Percentiles rank a stretch among this genome's conserved stretches.
These are phyloP conservation scores for Triangularia verruculosa DNA, from an alignment of 2,329 filamentous ascomycete genomes.

Conservation along the genomic window DNA sequence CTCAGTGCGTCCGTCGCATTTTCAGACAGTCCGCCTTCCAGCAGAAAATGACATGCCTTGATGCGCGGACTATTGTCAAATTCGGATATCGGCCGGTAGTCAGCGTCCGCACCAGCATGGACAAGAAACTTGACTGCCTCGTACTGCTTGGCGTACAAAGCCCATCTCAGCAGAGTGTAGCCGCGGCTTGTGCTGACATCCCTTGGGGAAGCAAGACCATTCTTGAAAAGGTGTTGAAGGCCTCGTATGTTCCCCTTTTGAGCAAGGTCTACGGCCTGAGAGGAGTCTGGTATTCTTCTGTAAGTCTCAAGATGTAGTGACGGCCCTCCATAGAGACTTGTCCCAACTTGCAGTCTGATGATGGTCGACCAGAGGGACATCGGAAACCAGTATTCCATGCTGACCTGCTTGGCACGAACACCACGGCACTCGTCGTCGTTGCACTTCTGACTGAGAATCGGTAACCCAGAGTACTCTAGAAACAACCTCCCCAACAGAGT, in stretches of 20 bases:
- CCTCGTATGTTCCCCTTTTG: neutral
- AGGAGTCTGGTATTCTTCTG: neutral
- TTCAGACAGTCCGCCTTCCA: slow-evolving; percentile 23
- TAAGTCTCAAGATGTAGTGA: neutral
- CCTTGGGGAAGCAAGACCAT: neutral
- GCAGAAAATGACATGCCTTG: slow-evolving; percentile 27
- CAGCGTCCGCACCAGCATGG: neutral
- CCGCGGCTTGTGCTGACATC: slow-evolving; percentile 2
- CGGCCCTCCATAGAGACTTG: neutral
- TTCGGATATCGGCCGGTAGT: neutral
- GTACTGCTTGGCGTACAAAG: slow-evolving; percentile 3
- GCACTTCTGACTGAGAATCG: slow-evolving; percentile 1
- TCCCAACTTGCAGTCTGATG: neutral
- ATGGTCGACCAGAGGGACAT: slow-evolving; percentile 5
- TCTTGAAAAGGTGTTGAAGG: neutral
- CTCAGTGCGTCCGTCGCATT: slow-evolving; percentile 20
- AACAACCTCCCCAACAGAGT: neutral
- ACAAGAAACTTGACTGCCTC: slow-evolving; percentile 5
- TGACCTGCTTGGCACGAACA: neutral
- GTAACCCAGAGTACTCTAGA: slow-evolving; percentile 2
- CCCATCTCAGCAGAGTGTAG: slow-evolving; percentile 4
- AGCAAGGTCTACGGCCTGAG: slow-evolving; percentile 4
- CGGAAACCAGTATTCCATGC: slow-evolving; percentile 14
- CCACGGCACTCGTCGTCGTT: slow-evolving; percentile 3
- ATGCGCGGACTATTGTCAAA: slow-evolving; percentile 7